These are phyloP conservation scores for Strombidium stylifer DNA, from an alignment of 73 alveolate genomes.

Conservation along the genomic window DNA sequence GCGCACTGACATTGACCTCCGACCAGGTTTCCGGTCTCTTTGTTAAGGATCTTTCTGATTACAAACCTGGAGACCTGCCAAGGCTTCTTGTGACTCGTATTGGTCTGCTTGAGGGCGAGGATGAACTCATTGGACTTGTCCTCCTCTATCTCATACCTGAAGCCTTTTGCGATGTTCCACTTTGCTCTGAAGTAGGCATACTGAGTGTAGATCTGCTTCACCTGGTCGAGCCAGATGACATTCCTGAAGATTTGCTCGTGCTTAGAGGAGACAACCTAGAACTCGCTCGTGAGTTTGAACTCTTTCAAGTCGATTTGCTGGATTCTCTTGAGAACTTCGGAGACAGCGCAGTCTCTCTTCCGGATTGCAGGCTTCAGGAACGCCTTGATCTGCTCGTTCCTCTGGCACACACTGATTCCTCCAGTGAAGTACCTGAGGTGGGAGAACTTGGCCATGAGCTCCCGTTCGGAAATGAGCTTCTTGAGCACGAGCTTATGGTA, in stretches of 20 bases:
- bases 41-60: not conserved
- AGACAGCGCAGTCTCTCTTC: slow-evolving; percentile 23
- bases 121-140: not conserved
- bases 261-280: slow-evolving; percentile 4
- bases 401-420: slow-evolving; percentile 18
- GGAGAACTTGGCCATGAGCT: slow-evolving; percentile 28
- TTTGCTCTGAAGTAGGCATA: slow-evolving; percentile 16
- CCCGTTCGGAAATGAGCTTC: slow-evolving; percentile 4
- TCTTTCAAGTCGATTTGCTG: slow-evolving; percentile 5
- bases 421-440: slow-evolving; percentile 25
- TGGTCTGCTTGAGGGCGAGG: not conserved
- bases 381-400: slow-evolving; percentile 25
- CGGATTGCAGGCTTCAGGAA: slow-evolving; percentile 20
- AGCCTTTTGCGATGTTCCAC: slow-evolving; percentile 29
- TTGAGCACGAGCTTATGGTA: slow-evolving; percentile 10
- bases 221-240: not conserved
- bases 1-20: too few species aligned
- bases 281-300: slow-evolving; percentile 9
- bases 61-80: slow-evolving; percentile 2
- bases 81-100: slow-evolving; percentile 9
- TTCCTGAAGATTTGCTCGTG: slow-evolving; percentile 20
- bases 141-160: slow-evolving; percentile 15
- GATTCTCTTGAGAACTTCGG: slow-evolving; percentile 10
- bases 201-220: slow-evolving; percentile 5
- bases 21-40: not conserved